Evolutionary conservation across 148 eudicot genomes (phyloP).

Genomic region (Nyssa sinensis): DNA sequence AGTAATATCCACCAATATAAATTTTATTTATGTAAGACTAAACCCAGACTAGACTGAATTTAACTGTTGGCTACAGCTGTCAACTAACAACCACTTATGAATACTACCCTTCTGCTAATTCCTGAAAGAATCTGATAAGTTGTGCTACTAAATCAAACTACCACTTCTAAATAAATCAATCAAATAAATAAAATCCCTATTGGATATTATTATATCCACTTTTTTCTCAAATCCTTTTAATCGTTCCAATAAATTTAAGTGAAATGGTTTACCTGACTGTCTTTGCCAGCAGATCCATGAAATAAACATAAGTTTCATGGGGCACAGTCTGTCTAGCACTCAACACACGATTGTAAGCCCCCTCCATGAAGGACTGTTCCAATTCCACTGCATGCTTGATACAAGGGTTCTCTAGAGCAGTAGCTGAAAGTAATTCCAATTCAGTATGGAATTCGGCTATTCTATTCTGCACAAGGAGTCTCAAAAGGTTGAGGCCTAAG

Average conservation of each 20-base stretch:
- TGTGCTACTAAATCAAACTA: background rate
- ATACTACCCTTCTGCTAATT: no score
- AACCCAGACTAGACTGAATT: no score
- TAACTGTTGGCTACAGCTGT: no score
- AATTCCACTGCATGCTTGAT: slow-evolving; percentile 94
- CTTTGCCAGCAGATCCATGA: slow-evolving; percentile 93
- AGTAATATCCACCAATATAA: no score
- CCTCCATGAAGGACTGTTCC: slow-evolving; percentile 98
- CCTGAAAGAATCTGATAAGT: no score
- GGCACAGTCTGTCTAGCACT: slow-evolving; percentile 94
- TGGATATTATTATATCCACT: background rate
- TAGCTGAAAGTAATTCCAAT: slow-evolving; percentile 75
- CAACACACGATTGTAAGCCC: slow-evolving; percentile 95
- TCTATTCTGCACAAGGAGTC: slow-evolving; percentile 91
- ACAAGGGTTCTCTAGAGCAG: slow-evolving; percentile 75
- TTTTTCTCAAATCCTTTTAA: no score
- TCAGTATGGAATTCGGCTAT: slow-evolving; percentile 95
- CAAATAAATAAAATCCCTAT: background rate
- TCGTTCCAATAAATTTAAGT: background rate
- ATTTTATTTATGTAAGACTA: no score
- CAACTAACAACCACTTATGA: no score
- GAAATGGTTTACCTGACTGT: slow-evolving; percentile 72
- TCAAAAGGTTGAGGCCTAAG: slow-evolving; percentile 82
- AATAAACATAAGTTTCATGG: slow-evolving; percentile 86
- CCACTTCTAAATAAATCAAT: background rate